Conservation (phyloP, 1,139 yeast genomes). For the Yamadazyma buinensis region DNA sequence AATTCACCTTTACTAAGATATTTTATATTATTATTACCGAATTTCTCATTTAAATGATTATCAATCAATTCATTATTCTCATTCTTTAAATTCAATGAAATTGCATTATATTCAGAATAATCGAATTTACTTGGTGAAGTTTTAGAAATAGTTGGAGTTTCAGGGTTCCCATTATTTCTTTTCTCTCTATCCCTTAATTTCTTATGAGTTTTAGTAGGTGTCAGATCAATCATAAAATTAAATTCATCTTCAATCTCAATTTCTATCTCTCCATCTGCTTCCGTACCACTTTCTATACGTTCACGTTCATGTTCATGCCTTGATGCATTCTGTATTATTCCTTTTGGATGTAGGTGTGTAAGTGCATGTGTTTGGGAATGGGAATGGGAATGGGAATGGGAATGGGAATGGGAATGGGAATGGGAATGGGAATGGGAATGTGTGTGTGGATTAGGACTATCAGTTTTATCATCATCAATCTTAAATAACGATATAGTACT, state of each 20-base stretch:
- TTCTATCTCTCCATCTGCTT: neutral
- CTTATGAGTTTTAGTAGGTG: conserved; percentile 39
- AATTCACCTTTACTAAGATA: conserved; percentile 84
- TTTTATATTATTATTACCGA: conserved; percentile 60
- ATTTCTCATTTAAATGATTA: conserved; percentile 61
- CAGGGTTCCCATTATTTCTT: conserved; percentile 3
- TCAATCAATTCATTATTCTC: conserved; percentile 31
- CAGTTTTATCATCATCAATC: conserved; percentile 11
- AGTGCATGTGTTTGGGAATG: too few relatives aligned
- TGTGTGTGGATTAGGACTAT: conserved; percentile 2
- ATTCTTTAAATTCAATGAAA: neutral
- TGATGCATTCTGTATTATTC: neutral
- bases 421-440: too few relatives aligned
- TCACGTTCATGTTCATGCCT: neutral
- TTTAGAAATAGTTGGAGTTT: conserved; percentile 11
- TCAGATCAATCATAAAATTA: conserved; percentile 14
- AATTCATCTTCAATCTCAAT: conserved; percentile 7
- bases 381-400: too few relatives aligned
- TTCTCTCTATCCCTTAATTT: too few relatives aligned
- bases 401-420: too few relatives aligned
- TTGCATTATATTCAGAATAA: neutral
- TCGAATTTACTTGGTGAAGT: neutral
- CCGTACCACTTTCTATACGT: neutral
- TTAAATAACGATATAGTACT: conserved; percentile 34
- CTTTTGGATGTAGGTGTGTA: too few relatives aligned